Base-by-base conservation (phyloP, 331 rosid genomes). In the Quercus lobata region DNA sequence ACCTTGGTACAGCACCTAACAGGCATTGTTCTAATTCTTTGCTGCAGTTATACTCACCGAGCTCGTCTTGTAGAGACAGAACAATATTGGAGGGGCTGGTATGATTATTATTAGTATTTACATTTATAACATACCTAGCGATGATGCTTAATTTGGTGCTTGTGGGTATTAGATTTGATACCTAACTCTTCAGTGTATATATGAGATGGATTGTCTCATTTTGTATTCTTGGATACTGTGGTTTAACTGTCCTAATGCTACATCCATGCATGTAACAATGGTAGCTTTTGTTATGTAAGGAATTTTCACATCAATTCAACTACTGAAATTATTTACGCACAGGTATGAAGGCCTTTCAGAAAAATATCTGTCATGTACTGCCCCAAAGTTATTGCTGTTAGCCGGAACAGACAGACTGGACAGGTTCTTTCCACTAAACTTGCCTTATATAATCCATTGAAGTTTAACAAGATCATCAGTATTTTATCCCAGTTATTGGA, bases 281-380 rank as follows among this genome's bases (percentile, higher is more conserved):
- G 14, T 60, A 44, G 35, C 16, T 29, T 66, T 70, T 17, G 30
- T 71, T 53, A 69, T 73, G n/a, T 21, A 18, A 58, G 16, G 24
- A 54, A 60, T 52, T 60, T 69, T 34, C 65, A 15, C n/a, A 56
- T 61, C 6, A 29, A 73, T 54, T 7, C 19, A 21, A 29, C 46
- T 44, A 60, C 27, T 78, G 57, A 70, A 56, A 61, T 15, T 58
- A 17, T 58, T 61, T 68, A 63, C 41, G 69, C 61, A 53, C 93
- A 94, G 98, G 98, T 95, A 95, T 75, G 99, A 95, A 82, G 99
- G 99, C 70, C 99, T 95, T 79, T 95, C 99, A 44, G 99, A 95
- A 65, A 91, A 68, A 25, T 95, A 88, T 89, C 89, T 95, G 82
- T 89, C 93, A 37, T 80, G 80, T 83, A 94, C 98, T 8, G 90